A percentile compares a stretch with the other conserved stretches of the same genome.
phyloP scores from a whole-genome alignment of 2,329 filamentous ascomycete genomes.

The Fusarium domesticum region DNA sequence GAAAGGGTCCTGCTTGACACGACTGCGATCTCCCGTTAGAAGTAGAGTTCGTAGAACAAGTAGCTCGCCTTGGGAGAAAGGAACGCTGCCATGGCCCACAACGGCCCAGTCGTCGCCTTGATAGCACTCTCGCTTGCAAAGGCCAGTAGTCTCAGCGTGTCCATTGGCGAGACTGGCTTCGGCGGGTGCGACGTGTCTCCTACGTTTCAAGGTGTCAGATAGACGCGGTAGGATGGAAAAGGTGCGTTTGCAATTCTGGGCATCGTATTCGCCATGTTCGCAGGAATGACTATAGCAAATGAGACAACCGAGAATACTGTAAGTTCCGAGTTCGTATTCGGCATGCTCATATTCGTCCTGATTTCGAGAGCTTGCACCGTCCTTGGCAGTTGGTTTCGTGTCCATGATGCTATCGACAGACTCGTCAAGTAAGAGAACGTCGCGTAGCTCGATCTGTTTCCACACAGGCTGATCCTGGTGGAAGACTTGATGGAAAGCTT shows the following conservation, averaged over 20 bases:
- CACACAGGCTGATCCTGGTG: conserved; percentile 32
- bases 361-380: conserved; percentile 34
- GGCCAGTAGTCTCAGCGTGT: conserved; percentile 9
- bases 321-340: conserved; percentile 51
- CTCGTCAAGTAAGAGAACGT: conserved; percentile 53
- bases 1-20: conserved; percentile 41
- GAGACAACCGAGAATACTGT: conserved; percentile 55
- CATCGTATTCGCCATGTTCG: conserved; percentile 59
- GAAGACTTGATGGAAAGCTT: conserved; percentile 58
- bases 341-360: conserved; percentile 40
- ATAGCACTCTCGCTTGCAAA: conserved; percentile 46
- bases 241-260: conserved; percentile 50
- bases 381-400: conserved; percentile 52
- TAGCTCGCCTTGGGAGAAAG: conserved; percentile 50
- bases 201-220: conserved; percentile 33
- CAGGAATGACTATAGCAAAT: conserved; percentile 60
- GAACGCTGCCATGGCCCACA: conserved; percentile 13
- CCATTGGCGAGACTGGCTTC: conserved; percentile 14
- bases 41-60: conserved; percentile 48
- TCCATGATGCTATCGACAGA: conserved; percentile 53
- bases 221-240: conserved; percentile 46
- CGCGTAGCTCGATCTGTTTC: conserved; percentile 46
- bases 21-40: conserved; percentile 41
- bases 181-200: conserved; percentile 16
- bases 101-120: conserved; percentile 22